Evolutionary conservation across 768 basidiomycete genomes (phyloP).

Genomic region (Suillus sp.): DNA sequence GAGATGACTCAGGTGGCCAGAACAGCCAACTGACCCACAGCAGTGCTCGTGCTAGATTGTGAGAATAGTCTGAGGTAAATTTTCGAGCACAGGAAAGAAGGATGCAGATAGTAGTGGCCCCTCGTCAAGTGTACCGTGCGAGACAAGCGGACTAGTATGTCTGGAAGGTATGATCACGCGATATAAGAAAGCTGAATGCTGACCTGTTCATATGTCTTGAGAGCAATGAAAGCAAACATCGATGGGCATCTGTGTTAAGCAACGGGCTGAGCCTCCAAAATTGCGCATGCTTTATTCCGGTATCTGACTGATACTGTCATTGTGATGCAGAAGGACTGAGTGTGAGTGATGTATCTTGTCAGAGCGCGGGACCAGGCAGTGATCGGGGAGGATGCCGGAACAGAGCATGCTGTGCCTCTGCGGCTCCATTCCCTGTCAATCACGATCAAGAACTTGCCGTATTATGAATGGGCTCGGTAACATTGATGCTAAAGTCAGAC

Average conservation of each 20-base stretch:
- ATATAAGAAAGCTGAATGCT: not conserved
- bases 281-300: not conserved
- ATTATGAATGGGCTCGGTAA: too few relatives aligned
- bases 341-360: not conserved
- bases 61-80: not conserved
- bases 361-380: not conserved
- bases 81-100: not conserved
- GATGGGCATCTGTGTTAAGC: not conserved
- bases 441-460: too few relatives aligned
- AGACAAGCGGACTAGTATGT: not conserved
- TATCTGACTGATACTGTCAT: not conserved
- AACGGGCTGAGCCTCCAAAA: not conserved
- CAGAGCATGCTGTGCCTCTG: not conserved
- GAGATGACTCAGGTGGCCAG: not conserved
- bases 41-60: not conserved
- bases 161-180: not conserved
- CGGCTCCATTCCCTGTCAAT: too few relatives aligned
- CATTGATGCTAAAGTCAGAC: too few relatives aligned
- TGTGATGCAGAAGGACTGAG: not conserved
- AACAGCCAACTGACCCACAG: not conserved
- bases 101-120: not conserved
- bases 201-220: not conserved
- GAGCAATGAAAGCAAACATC: not conserved
- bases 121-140: not conserved
- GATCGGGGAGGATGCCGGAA: not conserved